Evolutionary conservation across 352 stramenopile genomes (phyloP).

Genomic region (Globisporangium echinulatum): DNA sequence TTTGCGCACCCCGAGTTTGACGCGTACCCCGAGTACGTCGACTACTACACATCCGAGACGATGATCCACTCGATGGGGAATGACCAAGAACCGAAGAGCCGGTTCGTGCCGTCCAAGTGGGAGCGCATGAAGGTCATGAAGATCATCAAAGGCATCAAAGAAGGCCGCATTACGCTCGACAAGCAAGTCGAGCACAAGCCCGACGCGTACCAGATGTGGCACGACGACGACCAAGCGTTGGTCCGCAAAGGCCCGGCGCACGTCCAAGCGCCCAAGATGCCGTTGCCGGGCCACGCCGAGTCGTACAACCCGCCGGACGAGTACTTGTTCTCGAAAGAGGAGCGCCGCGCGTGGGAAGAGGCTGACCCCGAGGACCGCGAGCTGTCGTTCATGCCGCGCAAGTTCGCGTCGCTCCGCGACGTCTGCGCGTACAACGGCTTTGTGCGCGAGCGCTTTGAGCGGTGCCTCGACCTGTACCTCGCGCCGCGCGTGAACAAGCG

Average conservation of each 20-base stretch:
- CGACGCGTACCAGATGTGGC: conserved; percentile 91
- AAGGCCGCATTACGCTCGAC: conserved; percentile 92
- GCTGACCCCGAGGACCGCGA: conserved; percentile 94
- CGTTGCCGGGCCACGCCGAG: conserved; percentile 96
- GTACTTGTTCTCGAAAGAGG: conserved; percentile 97
- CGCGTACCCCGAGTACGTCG: conserved; percentile 88
- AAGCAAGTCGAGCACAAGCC: conserved; percentile 90
- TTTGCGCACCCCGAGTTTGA: conserved; percentile 91
- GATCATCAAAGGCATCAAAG: conserved; percentile 95
- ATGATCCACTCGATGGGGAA: conserved; percentile 86
- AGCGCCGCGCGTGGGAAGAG: conserved; percentile 93
- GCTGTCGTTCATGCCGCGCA: conserved; percentile 96
- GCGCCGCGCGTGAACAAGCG: conserved; percentile 94
- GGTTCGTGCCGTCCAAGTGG: conserved; percentile 96
- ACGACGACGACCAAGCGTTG: conserved; percentile 83
- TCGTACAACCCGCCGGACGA: conserved; percentile 99
- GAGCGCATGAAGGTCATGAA: conserved; percentile 97
- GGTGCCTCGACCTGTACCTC: conserved; percentile 99
- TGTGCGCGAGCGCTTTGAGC: conserved; percentile 98
- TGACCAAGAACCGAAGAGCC: conserved; percentile 86
- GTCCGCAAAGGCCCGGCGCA: conserved; percentile 92
- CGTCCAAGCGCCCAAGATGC: conserved; percentile 97
- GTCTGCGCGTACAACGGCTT: conserved; percentile 96
- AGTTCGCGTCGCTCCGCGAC: conserved; percentile 95
- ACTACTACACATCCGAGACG: conserved; percentile 86